Evolutionary conservation across 306 rosid genomes (phyloP).

Genomic region (Coriaria nepalensis): DNA sequence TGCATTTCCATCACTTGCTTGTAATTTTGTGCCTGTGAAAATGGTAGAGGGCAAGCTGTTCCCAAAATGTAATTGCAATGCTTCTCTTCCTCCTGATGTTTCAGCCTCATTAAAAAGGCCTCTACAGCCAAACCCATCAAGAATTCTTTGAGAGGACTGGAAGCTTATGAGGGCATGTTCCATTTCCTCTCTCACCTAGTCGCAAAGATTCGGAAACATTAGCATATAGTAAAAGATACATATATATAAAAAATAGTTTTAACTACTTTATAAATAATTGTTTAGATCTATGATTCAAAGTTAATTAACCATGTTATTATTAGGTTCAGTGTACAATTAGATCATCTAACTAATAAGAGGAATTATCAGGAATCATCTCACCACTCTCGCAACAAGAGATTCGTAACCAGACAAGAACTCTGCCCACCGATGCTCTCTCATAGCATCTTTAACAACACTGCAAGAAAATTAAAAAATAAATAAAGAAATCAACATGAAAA

Average conservation of each 20-base stretch:
- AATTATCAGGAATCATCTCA: background rate
- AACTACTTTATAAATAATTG: too few relatives aligned
- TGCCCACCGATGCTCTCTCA: background rate
- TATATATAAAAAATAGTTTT: too few relatives aligned
- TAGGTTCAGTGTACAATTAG: too few relatives aligned
- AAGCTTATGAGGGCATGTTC: slow-evolving; percentile 6
- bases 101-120: slow-evolving; percentile 2
- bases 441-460: slow-evolving; percentile 4
- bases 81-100: slow-evolving; percentile 3
- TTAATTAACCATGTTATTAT: too few relatives aligned
- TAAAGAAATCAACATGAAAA: background rate
- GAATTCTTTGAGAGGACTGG: slow-evolving; percentile 3
- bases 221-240: too few relatives aligned
- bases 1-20: slow-evolving; percentile 3
- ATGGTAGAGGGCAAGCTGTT: slow-evolving; percentile 6
- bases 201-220: too few relatives aligned
- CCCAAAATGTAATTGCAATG: slow-evolving; percentile 6
- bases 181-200: slow-evolving; percentile 13
- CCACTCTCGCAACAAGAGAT: background rate
- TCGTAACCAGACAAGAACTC: background rate
- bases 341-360: too few relatives aligned
- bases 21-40: slow-evolving; percentile 5
- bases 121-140: slow-evolving; percentile 1
- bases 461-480: background rate
- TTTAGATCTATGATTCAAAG: too few relatives aligned